These are phyloP conservation scores for Wickerhamiella alocasiicola DNA, from an alignment of 805 yeast genomes.

Conservation along the genomic window DNA sequence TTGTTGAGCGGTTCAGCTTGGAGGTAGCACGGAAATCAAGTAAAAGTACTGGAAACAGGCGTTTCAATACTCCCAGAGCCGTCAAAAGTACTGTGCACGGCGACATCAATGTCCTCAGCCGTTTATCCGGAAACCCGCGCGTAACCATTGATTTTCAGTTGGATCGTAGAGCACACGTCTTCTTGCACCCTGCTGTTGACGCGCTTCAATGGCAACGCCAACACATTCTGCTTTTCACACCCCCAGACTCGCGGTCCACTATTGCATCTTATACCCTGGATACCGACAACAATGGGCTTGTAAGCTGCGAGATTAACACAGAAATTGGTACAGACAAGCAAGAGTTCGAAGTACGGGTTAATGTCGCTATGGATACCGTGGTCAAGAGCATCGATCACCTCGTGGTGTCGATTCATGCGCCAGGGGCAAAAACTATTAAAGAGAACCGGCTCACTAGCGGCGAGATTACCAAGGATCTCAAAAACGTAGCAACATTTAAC, in stretches of 20 bases:
- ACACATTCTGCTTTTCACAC: conserved; percentile 52
- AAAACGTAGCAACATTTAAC: conserved; percentile 35
- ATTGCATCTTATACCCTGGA: conserved; percentile 55
- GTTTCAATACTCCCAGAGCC: conserved; percentile 20
- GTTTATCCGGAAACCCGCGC: conserved; percentile 64
- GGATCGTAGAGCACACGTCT: conserved; percentile 28
- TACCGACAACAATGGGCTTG: conserved; percentile 35
- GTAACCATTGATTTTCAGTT: conserved; percentile 43
- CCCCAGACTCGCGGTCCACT: conserved; percentile 72
- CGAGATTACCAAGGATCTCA: conserved; percentile 43
- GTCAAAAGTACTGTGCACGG: conserved; percentile 41
- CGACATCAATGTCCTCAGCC: conserved; percentile 45
- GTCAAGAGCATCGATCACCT: conserved; percentile 40
- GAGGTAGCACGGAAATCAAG: conserved; percentile 27
- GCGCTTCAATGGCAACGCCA: conserved; percentile 39
- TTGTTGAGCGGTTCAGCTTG: conserved; percentile 52
- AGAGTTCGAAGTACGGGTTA: conserved; percentile 52
- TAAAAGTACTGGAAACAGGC: conserved; percentile 19
- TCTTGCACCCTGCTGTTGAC: conserved; percentile 51
- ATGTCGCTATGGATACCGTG: conserved; percentile 34
- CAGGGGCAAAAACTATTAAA: conserved; percentile 29
- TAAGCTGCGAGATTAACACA: conserved; percentile 40
- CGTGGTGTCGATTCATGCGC: conserved; percentile 31
- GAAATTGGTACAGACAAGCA: conserved; percentile 41
- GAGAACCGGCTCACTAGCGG: conserved; percentile 63